Base-by-base conservation (phyloP, 176 grass and related monocot genomes). In the Cenchrus americanus region DNA sequence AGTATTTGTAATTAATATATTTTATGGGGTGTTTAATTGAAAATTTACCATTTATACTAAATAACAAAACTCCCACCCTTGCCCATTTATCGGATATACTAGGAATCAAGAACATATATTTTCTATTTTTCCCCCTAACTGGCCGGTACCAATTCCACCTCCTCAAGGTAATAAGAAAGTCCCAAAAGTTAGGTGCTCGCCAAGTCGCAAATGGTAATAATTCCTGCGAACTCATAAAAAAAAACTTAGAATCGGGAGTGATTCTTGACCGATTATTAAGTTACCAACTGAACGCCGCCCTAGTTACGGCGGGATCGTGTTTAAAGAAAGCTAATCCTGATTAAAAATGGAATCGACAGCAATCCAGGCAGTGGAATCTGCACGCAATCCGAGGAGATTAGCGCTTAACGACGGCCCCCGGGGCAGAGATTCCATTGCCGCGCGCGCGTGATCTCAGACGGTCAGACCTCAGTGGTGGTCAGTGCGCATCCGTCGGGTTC, bases 361-460 rank as follows among this genome's bases (percentile, higher is more conserved):
- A 41, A 84, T 79, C 41, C 14, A 0, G 1, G 83, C 19, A 6
- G 41, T 32, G 15, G 60, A 86, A 79, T 83, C 74, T 59, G 19
- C 73, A 19, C 42, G 79, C 60, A 21, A 14, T n/a, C 73, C 49
- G 3, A 68, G 42, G 51, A 14, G 21, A 82, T 64, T 55, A 71
- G 47, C 37, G 21, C 57, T 26, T 63, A 13, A 62, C 12, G 10
- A 23, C n/a, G 24, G 21, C 4, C 14, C 3, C 42, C 7, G 42
- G n/a, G 2, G 3, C 63, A n/a, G 26, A 86, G 83, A 90, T 86
- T 86, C 83, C 26, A 18, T 6, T 44, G 43, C 43, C 12, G 62
- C 46, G 5, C 26, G 53, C 59, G 5, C 71, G 71, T 53, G 82
- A 51, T 50, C 32, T 43, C 14, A 66, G 69, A n/a, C n/a, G n/a